A percentile compares a stretch with the other conserved stretches of the same genome.
These are phyloP conservation scores for Saccharomycopsis microspora DNA, from an alignment of 805 yeast genomes.

Conservation along the genomic window DNA sequence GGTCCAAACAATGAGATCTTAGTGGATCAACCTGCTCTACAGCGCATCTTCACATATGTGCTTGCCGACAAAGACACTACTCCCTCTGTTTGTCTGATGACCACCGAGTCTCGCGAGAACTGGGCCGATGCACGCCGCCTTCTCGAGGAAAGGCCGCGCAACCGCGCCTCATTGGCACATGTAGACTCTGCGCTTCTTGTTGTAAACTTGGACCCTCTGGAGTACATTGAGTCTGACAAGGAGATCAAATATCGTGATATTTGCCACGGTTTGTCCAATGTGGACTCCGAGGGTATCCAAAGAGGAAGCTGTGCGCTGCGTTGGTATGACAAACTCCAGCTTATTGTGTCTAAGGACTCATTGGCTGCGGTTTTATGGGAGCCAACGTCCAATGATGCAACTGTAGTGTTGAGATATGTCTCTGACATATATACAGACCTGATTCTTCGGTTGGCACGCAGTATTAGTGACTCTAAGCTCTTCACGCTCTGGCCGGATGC, in stretches of 20 bases:
- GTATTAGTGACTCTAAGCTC: constrained; percentile 45
- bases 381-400: constrained; percentile 87
- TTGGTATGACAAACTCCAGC: constrained; percentile 87
- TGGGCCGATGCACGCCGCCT: constrained; percentile 68
- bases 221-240: constrained; percentile 26
- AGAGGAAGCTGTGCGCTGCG: constrained; percentile 88
- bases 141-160: constrained; percentile 29
- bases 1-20: constrained; percentile 55
- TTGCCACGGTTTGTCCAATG: constrained; percentile 67
- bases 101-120: constrained; percentile 74
- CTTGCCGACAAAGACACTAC: constrained; percentile 49
- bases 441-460: constrained; percentile 68
- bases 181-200: constrained; percentile 76
- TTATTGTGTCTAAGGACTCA: constrained; percentile 74
- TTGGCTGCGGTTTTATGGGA: constrained; percentile 89
- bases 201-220: constrained; percentile 67
- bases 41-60: constrained; percentile 52
- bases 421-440: constrained; percentile 88
- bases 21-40: constrained; percentile 55
- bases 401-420: constrained; percentile 77
- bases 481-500: constrained; percentile 28
- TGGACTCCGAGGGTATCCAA: constrained; percentile 69
- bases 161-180: constrained; percentile 44
- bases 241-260: constrained; percentile 25
- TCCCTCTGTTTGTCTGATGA: constrained; percentile 68